Percentiles rank a stretch among this genome's conserved stretches.
phyloP scores from a whole-genome alignment of 371 early-diverging fungal species.

The Blakeslea trispora region DNA sequence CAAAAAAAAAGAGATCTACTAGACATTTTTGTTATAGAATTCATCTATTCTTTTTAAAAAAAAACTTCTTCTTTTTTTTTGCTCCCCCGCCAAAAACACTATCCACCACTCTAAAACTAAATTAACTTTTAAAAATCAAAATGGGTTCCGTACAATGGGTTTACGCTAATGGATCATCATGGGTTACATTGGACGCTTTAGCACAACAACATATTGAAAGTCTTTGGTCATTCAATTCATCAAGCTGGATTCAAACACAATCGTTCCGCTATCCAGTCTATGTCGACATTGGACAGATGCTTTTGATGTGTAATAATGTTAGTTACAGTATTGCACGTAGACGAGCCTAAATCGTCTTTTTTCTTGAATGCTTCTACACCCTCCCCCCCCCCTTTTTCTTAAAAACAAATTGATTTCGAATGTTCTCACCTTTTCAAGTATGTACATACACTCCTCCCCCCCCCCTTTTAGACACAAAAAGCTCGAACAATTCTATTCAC shows the following conservation, averaged over 20 bases:
- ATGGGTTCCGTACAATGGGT: constrained; percentile 19
- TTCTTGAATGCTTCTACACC: neutral
- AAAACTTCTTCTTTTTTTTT: too few relatives aligned
- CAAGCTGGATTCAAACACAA: constrained; percentile 13
- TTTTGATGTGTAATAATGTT: constrained; percentile 13
- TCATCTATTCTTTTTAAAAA: too few relatives aligned
- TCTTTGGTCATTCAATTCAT: constrained; percentile 13
- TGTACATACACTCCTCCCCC: too few relatives aligned
- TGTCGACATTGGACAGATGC: constrained; percentile 16
- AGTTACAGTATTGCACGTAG: constrained; percentile 18
- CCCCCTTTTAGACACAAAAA: too few relatives aligned
- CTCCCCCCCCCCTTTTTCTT: neutral
- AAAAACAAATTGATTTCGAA: too few relatives aligned
- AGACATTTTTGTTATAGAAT: too few relatives aligned
- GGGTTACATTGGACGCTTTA: constrained; percentile 14
- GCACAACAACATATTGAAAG: constrained; percentile 13
- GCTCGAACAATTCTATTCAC: too few relatives aligned
- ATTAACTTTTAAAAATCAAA: neutral
- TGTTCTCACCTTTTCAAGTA: too few relatives aligned
- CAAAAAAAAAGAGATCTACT: too few relatives aligned
- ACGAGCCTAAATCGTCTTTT: constrained; percentile 5
- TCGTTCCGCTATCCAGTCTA: constrained; percentile 11
- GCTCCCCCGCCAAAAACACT: too few relatives aligned
- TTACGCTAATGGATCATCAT: constrained; percentile 15
- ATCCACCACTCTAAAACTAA: too few relatives aligned